A percentile compares a stretch with the other conserved stretches of the same genome.
phyloP scores from a whole-genome alignment of 108 stramenopile species.

The Seminavis robusta region DNA sequence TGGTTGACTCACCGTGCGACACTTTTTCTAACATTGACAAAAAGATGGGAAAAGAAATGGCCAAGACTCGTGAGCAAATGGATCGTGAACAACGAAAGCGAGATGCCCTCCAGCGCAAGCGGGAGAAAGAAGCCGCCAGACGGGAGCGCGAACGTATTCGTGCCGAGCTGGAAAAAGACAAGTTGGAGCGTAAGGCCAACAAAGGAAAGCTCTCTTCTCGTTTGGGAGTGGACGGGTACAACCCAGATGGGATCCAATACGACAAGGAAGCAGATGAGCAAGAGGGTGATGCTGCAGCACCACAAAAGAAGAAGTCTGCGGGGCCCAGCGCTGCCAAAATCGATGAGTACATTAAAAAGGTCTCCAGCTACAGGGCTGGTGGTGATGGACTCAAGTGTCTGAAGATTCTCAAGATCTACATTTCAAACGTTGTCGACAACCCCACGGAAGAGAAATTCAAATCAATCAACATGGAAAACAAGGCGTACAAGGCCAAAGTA shows the following conservation, averaged over 20 bases:
- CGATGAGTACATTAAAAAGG: slow-evolving; percentile 79
- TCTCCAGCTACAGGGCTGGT: slow-evolving; percentile 82
- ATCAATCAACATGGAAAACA: slow-evolving; percentile 92
- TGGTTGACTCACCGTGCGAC: neutral
- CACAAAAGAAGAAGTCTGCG: slow-evolving; percentile 46
- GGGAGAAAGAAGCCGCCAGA: slow-evolving; percentile 70
- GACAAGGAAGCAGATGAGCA: slow-evolving; percentile 41
- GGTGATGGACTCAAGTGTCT: slow-evolving; percentile 93
- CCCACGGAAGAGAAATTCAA: slow-evolving; percentile 82
- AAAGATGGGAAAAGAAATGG: slow-evolving; percentile 66
- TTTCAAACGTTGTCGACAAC: slow-evolving; percentile 86
- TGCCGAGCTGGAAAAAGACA: slow-evolving; percentile 91
- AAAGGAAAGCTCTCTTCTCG: slow-evolving; percentile 81
- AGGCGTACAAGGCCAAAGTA: slow-evolving; percentile 86
- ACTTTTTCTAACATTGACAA: neutral
- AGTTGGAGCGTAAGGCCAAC: slow-evolving; percentile 78
- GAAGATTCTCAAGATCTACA: slow-evolving; percentile 78
- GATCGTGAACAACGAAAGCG: slow-evolving; percentile 83
- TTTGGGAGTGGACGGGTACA: slow-evolving; percentile 92
- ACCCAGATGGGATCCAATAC: slow-evolving; percentile 89
- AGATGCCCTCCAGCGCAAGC: slow-evolving; percentile 51
- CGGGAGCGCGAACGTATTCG: slow-evolving; percentile 85
- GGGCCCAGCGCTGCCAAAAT: slow-evolving; percentile 59
- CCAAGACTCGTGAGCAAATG: slow-evolving; percentile 83
- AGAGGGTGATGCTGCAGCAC: slow-evolving; percentile 24